phyloP scores from a whole-genome alignment of 1,139 yeast species.

The Wickerhamomyces sp. region DNA sequence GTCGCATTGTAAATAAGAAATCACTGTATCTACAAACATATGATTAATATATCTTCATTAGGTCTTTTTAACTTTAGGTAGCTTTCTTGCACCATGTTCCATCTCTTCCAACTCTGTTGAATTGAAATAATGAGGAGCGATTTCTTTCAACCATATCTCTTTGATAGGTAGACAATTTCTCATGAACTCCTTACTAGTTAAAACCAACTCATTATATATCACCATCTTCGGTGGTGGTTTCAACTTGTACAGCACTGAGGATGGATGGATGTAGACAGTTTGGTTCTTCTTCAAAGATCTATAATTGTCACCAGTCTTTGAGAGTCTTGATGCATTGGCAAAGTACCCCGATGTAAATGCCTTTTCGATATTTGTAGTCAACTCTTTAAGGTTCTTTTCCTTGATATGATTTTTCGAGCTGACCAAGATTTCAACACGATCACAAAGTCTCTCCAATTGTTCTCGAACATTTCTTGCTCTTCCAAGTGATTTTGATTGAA shows the following conservation, averaged over 20 bases:
- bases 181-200: constrained; percentile 87
- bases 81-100: constrained; percentile 11
- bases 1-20: no score
- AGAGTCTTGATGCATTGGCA: constrained; percentile 67
- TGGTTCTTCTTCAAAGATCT: constrained; percentile 57
- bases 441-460: constrained; percentile 63
- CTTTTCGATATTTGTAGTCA: constrained; percentile 46
- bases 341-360: constrained; percentile 81
- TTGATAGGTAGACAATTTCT: constrained; percentile 75
- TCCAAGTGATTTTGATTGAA: constrained; percentile 68
- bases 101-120: constrained; percentile 19
- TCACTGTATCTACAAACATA: no score
- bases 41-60: no score
- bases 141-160: constrained; percentile 53
- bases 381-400: constrained; percentile 16
- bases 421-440: constrained; percentile 43
- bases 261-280: constrained; percentile 77
- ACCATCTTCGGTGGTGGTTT: constrained; percentile 70
- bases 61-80: constrained; percentile 17
- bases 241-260: constrained; percentile 54
- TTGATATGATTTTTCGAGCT: constrained; percentile 14
- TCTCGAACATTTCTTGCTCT: constrained; percentile 70
- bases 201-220: constrained; percentile 77
- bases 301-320: constrained; percentile 69
- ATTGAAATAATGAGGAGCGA: constrained; percentile 56